Base-by-base conservation (phyloP, 768 basidiomycete species). In the Lactarius trivialis region DNA sequence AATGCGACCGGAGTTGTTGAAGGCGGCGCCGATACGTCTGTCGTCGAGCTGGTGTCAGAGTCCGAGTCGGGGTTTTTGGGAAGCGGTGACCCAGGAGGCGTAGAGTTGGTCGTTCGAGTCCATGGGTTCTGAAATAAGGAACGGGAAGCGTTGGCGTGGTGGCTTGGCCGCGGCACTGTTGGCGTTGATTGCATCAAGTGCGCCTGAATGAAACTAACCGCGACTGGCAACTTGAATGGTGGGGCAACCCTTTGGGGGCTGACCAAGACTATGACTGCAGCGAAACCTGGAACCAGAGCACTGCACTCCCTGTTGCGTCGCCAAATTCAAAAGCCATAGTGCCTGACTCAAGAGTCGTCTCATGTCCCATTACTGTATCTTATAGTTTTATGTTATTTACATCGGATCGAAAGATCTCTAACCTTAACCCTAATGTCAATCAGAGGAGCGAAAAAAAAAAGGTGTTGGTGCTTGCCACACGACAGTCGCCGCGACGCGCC, bases 371-470 rank as follows among this genome's bases (percentile, higher is more conserved):
- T n/a, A n/a, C n/a, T n/a, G n/a, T n/a, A n/a, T n/a, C n/a, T n/a
- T n/a, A n/a, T n/a, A n/a, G n/a, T 30, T 30, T 30, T 30, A 30
- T 30, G 30, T 30, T n/a, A n/a, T n/a, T n/a, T n/a, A n/a, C n/a
- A n/a, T n/a, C n/a, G n/a, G n/a, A n/a, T n/a, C n/a, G n/a, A n/a
- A n/a, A n/a, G n/a, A 30, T 49, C 34, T 58, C 17, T 63, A 63
- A 63, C 62, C 62, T 15, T 63, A 63, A 63, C 57, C 62, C 62
- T 63, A 58, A 32, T 55, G 36, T 41, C 9, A 19, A 8, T 11
- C 39, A 21, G 15, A 59, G 9, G 26, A 6, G 1, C 34, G 17
- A 15, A n/a, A 50, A 53, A 45, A 57, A 62, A 49, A 26, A 15
- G 48, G 45, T 33, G 56, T 43, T 28, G 56, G 12, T 24, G 33